These are phyloP conservation scores for Schizochytrium sp. DNA, from an alignment of 108 stramenopile genomes.

Conservation along the genomic window DNA sequence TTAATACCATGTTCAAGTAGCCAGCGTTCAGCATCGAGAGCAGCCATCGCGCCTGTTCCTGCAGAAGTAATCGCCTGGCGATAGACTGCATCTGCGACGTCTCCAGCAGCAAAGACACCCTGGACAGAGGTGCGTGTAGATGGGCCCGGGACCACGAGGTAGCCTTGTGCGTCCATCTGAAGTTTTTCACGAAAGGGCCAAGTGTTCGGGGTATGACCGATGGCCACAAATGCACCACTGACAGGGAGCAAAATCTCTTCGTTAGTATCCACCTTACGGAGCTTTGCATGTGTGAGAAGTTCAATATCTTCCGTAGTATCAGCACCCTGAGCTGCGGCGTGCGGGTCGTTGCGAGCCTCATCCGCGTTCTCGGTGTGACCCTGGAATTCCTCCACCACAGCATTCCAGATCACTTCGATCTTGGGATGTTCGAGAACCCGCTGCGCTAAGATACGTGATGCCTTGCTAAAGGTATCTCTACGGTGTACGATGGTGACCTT, in stretches of 20 bases:
- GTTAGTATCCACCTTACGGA: conserved; percentile 79
- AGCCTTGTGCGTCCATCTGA: conserved; percentile 87
- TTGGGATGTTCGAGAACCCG: conserved; percentile 85
- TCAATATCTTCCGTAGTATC: conserved; percentile 50
- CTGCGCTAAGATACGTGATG: conserved; percentile 87
- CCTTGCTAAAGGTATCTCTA: conserved; percentile 85
- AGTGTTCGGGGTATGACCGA: conserved; percentile 93
- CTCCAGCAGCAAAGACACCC: conserved; percentile 95
- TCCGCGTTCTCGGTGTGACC: conserved; percentile 74
- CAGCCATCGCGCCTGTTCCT: conserved; percentile 92
- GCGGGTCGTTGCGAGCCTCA: conserved; percentile 74
- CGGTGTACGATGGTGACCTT: conserved; percentile 91
- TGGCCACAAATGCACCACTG: conserved; percentile 92
- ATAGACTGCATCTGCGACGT: conserved; percentile 91
- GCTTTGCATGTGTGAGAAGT: conserved; percentile 81
- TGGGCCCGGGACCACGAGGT: conserved; percentile 77
- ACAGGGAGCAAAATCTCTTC: conserved; percentile 74
- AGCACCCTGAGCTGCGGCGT: conserved; percentile 64
- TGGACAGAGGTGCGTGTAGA: conserved; percentile 86
- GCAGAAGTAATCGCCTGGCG: conserved; percentile 94
- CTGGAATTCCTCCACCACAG: conserved; percentile 80
- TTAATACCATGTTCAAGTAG: conserved; percentile 88
- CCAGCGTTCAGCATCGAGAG: conserved; percentile 94
- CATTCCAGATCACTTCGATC: conserved; percentile 87
- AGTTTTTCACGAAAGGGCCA: conserved; percentile 84